Conservation (phyloP, 345 rosid species). For the Combretum micranthum region DNA sequence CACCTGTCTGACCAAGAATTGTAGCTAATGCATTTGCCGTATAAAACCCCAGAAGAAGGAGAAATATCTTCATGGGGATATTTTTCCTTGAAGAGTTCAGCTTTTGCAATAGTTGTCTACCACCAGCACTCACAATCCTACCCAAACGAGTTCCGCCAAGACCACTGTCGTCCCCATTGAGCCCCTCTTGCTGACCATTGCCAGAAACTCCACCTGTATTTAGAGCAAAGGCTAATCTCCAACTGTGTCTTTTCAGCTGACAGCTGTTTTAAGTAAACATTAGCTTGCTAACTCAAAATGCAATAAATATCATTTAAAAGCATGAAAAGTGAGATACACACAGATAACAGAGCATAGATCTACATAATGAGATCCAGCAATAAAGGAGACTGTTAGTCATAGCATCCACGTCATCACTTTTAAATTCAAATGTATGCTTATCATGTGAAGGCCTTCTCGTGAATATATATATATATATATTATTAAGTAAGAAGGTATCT, state of each 20-base stretch:
- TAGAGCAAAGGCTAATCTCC: slow-evolving; percentile 63
- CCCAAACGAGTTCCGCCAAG: slow-evolving; percentile 81
- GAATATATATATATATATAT: no score
- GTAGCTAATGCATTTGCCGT: slow-evolving; percentile 97
- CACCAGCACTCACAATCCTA: slow-evolving; percentile 78
- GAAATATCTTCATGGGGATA: slow-evolving; percentile 85
- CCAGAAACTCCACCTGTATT: slow-evolving; percentile 65
- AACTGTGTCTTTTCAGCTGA: slow-evolving; percentile 31
- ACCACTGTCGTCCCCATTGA: slow-evolving; percentile 42
- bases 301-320: not conserved
- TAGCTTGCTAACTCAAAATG: not conserved
- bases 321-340: not conserved
- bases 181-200: slow-evolving; percentile 44
- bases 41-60: slow-evolving; percentile 83
- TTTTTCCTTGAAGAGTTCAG: slow-evolving; percentile 76
- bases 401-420: no score
- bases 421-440: no score
- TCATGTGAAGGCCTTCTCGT: no score
- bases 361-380: no score
- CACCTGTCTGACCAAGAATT: slow-evolving; percentile 97
- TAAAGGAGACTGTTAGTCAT: not conserved
- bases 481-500: no score
- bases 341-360: not conserved
- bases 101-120: slow-evolving; percentile 68
- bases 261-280: slow-evolving; percentile 23